Percentiles rank a stretch among this genome's conserved stretches.
Evolutionary conservation across 495 filamentous ascomycete species (phyloP).

Genomic region (Penicillium argentinense): DNA sequence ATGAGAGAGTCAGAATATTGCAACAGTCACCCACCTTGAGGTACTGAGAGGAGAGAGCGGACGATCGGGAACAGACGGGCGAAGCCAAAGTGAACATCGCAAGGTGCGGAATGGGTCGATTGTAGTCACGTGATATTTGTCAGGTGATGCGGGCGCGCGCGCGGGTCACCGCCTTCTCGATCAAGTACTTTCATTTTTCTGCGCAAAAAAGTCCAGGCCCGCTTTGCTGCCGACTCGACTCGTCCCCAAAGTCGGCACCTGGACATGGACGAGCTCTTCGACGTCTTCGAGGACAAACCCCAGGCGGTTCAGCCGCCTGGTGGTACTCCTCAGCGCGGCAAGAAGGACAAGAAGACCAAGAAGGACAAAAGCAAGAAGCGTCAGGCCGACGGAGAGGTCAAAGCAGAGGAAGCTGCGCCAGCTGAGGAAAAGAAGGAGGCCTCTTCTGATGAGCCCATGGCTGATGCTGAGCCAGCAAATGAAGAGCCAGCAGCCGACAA

Average conservation of each 20-base stretch:
- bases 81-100: conserved; percentile 26
- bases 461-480: conserved; percentile 18
- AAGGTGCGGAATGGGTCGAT: conserved; percentile 29
- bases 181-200: conserved; percentile 38
- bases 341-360: conserved; percentile 48
- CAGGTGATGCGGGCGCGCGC: conserved; percentile 6
- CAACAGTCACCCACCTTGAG: conserved; percentile 36
- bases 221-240: conserved; percentile 6
- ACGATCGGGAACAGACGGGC: conserved; percentile 33
- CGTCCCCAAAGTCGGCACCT: conserved; percentile 9
- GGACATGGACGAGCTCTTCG: conserved; percentile 79
- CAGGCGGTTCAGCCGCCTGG: conserved; percentile 36
- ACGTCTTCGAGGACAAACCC: conserved; percentile 74
- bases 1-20: no score
- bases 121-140: conserved; percentile 28
- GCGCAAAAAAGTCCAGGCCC: conserved; percentile 19
- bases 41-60: conserved; percentile 29
- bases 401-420: conserved; percentile 42
- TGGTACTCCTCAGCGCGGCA: conserved; percentile 35
- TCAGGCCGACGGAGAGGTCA: conserved; percentile 75
- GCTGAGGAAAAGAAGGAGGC: conserved; percentile 50
- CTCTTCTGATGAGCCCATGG: conserved; percentile 33
- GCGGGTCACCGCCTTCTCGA: conserved; percentile 23
- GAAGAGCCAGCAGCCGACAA: conserved; percentile 27
- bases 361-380: conserved; percentile 71